phyloP scores from a whole-genome alignment of 2,329 filamentous ascomycete species.

The Fusarium sp. region DNA sequence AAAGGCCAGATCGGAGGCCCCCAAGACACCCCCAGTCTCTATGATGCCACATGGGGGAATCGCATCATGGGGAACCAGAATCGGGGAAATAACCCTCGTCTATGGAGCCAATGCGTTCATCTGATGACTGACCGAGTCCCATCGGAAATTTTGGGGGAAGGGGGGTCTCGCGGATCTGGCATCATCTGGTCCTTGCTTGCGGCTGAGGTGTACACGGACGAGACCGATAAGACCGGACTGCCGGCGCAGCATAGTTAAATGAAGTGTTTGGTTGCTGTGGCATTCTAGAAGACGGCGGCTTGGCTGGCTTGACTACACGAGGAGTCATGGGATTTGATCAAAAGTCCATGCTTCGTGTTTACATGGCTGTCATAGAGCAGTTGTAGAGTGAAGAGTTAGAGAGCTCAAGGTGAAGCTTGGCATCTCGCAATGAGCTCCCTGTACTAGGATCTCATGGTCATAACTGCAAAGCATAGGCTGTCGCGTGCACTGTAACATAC shows the following conservation, averaged over 20 bases:
- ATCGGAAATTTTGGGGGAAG: constrained; percentile 8
- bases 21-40: not conserved
- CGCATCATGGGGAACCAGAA: not conserved
- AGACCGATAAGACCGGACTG: constrained; percentile 5
- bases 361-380: not conserved
- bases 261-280: not conserved
- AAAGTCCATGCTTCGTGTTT: not conserved
- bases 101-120: constrained; percentile 11
- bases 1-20: not conserved
- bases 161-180: constrained; percentile 7
- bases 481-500: not conserved
- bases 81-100: not conserved
- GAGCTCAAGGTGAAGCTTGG: not conserved
- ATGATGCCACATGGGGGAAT: not conserved
- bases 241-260: constrained; percentile 5
- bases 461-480: not conserved
- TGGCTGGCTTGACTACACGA: not conserved
- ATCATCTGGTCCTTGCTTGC: constrained; percentile 16
- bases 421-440: not conserved
- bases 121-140: not conserved
- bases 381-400: not conserved
- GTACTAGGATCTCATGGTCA: not conserved
- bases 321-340: not conserved
- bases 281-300: not conserved
- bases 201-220: constrained; percentile 17